phyloP scores from a whole-genome alignment of 805 yeast species.

The Suhomyces faveliae region DNA sequence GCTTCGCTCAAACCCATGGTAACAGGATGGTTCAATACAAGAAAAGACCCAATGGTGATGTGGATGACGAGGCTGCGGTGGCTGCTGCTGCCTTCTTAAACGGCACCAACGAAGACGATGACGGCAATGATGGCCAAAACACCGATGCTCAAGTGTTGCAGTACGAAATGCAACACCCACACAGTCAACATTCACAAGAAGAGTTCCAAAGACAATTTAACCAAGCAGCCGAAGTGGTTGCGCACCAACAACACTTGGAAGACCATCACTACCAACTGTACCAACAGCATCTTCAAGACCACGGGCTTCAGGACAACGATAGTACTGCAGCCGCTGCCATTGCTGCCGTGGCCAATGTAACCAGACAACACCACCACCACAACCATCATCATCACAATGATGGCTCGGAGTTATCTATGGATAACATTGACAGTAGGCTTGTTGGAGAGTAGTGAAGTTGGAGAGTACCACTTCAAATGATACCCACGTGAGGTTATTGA shows the following conservation, averaged over 20 bases:
- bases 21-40: conserved; percentile 20
- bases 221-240: conserved; percentile 13
- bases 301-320: conserved; percentile 21
- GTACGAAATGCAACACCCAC: conserved; percentile 21
- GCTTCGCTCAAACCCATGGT: conserved; percentile 21
- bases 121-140: conserved; percentile 20
- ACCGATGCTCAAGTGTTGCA: conserved; percentile 21
- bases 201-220: conserved; percentile 17
- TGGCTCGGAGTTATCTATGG: conserved; percentile 38
- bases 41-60: conserved; percentile 19
- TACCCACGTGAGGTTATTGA: background rate
- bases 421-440: conserved; percentile 44
- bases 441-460: conserved; percentile 39
- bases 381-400: conserved; percentile 23
- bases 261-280: conserved; percentile 28
- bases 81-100: conserved; percentile 20
- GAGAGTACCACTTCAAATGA: background rate
- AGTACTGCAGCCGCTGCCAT: conserved; percentile 38
- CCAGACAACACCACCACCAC: conserved; percentile 24
- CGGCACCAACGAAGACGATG: conserved; percentile 14
- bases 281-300: conserved; percentile 28
- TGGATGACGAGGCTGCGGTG: conserved; percentile 11
- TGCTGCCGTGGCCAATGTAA: conserved; percentile 40
- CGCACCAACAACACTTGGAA: conserved; percentile 24
- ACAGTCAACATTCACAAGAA: conserved; percentile 18